These are phyloP conservation scores for Ostreobium quekettii DNA, from an alignment of 139 green algal genomes.

Conservation along the genomic window DNA sequence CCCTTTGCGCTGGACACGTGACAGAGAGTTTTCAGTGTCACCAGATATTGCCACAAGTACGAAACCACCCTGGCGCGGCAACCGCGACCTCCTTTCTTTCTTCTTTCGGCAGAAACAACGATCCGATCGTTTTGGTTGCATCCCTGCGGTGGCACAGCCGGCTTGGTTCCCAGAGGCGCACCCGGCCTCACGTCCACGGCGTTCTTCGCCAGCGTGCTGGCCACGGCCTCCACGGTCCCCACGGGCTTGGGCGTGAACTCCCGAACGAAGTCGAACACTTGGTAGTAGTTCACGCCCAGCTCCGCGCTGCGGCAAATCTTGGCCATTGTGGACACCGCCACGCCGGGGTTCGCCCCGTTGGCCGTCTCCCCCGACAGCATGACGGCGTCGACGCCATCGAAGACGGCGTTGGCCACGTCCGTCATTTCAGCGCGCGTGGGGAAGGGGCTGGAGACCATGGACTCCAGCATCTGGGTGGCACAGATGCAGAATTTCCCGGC, in stretches of 20 bases:
- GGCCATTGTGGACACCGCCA: constrained; percentile 44
- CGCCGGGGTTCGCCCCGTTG: constrained; percentile 35
- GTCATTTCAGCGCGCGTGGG: constrained; percentile 78
- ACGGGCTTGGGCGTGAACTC: constrained; percentile 56
- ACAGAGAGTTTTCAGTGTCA: too few species aligned
- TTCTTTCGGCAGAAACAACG: too few species aligned
- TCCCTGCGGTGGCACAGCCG: too few species aligned
- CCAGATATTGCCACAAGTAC: too few species aligned
- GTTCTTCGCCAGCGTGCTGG: constrained; percentile 38
- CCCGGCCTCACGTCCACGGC: constrained; percentile 37
- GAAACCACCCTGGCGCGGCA: too few species aligned
- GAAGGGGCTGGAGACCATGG: constrained; percentile 49
- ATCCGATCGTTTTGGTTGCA: too few species aligned
- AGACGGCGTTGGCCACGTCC: constrained; percentile 80
- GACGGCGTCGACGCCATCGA: constrained; percentile 63
- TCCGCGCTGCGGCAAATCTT: constrained; percentile 43
- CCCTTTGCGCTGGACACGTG: too few species aligned
- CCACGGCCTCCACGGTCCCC: constrained; percentile 38
- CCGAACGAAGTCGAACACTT: constrained; percentile 44
- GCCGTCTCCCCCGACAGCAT: constrained; percentile 55
- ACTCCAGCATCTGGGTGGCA: constrained; percentile 64
- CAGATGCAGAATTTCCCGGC: constrained; percentile 52
- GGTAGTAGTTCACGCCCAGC: constrained; percentile 46
- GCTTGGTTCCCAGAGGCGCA: too few species aligned
- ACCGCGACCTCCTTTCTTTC: too few species aligned